Evolutionary conservation across 257 asterid genomes (phyloP), one percentile per base, ranked within the genome.

Genomic region (Petrea volubilis): DNA sequence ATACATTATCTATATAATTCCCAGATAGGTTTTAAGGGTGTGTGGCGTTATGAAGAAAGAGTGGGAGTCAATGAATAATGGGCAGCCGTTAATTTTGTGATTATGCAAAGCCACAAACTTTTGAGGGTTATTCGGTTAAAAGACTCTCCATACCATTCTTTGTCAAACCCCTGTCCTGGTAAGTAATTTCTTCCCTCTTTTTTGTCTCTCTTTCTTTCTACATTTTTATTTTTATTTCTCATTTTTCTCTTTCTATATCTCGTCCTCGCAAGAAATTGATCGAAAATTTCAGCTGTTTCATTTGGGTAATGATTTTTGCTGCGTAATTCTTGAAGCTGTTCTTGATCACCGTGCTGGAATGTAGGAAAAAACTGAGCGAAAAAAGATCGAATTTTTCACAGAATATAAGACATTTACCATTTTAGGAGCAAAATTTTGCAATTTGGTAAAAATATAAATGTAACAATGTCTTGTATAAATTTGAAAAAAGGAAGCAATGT

Each of bases 31-130:
- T 49, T 43, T 28, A 3, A 1, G n/a, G 52, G 31, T 24, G 67
- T 43, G 67, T 44, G 69, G 56, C 29, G 59, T 50, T 61, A 40
- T 74, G 70, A 78, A 49, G 25, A 80, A 64, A 50, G 33, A 47
- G 60, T 74, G 29, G 57, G 50, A 51, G 29, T 20, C 8, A 71
- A 75, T 40, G 33, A 69, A 69, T 25, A 60, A 74, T 66, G 72
- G 78, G 50, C 73, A 74, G 76, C 85, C 84, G 53, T 76, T 75
- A 79, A 75, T 62, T n/a, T 58, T 51, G 29, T 64, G 50, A n/a
- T 28, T 31, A 13, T 27, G 74, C 70, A 15, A 49, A 59, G 74
- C 79, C 82, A 71, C 78, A 15, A 41, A 61, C 17, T 20, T 64
- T 31, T 73, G 52, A 34, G 78, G 56, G 29, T 51, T 58, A 63